A percentile compares a stretch with the other conserved stretches of the same genome.
phyloP scores from a whole-genome alignment of 805 yeast species.

The Jamesozyma rosinii region DNA sequence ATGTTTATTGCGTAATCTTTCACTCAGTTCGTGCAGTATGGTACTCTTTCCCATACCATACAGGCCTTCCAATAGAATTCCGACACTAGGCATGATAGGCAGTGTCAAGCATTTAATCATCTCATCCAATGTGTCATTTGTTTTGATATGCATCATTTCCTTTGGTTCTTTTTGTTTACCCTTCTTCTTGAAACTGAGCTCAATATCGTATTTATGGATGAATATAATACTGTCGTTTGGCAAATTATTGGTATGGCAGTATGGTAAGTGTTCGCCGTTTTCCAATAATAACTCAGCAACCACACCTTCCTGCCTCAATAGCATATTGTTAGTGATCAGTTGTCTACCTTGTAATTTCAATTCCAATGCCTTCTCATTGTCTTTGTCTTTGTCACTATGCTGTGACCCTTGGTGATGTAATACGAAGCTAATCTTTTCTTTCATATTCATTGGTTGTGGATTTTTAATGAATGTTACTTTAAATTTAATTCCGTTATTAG shows the following conservation, averaged over 20 bases:
- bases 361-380: neutral
- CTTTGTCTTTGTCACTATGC: neutral
- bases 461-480: conserved; percentile 33
- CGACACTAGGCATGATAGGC: conserved; percentile 28
- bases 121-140: conserved; percentile 3
- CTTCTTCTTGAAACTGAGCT: neutral
- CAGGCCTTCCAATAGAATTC: conserved; percentile 59
- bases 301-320: conserved; percentile 6
- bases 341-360: neutral
- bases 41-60: conserved; percentile 78
- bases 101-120: conserved; percentile 9
- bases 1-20: conserved; percentile 16
- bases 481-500: conserved; percentile 26
- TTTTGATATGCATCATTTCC: neutral
- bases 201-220: neutral
- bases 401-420: neutral
- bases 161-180: neutral
- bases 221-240: neutral
- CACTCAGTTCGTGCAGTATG: conserved; percentile 36
- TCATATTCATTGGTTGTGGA: neutral
- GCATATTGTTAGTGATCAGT: conserved; percentile 13
- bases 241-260: neutral
- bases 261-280: conserved; percentile 1
- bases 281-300: conserved; percentile 10
- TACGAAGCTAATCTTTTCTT: neutral